Conservation (phyloP, 2,329 filamentous ascomycete genomes). For the Fusarium sp. region DNA sequence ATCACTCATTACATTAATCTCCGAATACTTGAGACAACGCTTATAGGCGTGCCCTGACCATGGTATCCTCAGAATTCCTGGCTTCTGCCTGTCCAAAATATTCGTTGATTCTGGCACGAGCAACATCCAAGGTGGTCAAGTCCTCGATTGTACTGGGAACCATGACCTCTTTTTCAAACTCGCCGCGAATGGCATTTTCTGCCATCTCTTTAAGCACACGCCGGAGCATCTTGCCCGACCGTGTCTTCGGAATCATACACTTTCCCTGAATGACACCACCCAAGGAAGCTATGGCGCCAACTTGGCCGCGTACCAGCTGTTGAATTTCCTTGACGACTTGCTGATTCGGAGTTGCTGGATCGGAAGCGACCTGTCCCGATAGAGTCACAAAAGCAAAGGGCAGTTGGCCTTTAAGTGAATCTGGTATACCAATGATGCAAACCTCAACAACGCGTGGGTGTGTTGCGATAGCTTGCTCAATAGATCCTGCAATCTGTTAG, state of each 20-base stretch:
- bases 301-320: constrained; percentile 77
- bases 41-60: constrained; percentile 65
- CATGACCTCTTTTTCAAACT: constrained; percentile 76
- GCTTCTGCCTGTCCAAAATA: constrained; percentile 73
- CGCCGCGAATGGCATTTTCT: constrained; percentile 81
- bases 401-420: constrained; percentile 87
- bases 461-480: constrained; percentile 89
- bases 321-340: constrained; percentile 72
- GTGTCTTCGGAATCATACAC: constrained; percentile 90
- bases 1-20: neutral
- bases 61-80: constrained; percentile 58
- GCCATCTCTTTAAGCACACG: constrained; percentile 84
- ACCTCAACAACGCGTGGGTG: constrained; percentile 84
- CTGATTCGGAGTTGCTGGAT: constrained; percentile 61
- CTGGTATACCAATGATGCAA: constrained; percentile 87
- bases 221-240: constrained; percentile 90
- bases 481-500: constrained; percentile 67
- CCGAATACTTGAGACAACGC: neutral
- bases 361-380: constrained; percentile 59
- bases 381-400: constrained; percentile 87
- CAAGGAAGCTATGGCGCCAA: constrained; percentile 86
- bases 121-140: constrained; percentile 76
- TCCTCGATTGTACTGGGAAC: constrained; percentile 92
- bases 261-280: constrained; percentile 87
- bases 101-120: constrained; percentile 74